Evolutionary conservation across 805 yeast genomes (phyloP).

Genomic region (Starmerella stellata): DNA sequence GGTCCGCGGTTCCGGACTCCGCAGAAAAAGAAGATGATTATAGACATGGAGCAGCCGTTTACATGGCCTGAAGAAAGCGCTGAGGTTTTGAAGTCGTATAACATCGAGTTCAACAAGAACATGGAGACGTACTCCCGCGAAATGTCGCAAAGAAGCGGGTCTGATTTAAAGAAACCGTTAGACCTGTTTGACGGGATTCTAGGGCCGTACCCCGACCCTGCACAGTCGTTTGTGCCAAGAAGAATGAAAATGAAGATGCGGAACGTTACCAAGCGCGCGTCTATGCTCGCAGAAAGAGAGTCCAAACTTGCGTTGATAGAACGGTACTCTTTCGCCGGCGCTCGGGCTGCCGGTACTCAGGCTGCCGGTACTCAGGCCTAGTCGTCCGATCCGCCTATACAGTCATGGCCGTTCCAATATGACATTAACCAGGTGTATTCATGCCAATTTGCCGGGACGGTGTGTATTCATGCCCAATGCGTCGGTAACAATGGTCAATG

Average conservation of each 20-base stretch:
- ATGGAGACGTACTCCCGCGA: conserved; percentile 34
- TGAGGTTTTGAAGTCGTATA: conserved; percentile 22
- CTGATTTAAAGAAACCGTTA: conserved; percentile 50
- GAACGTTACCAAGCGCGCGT: conserved; percentile 29
- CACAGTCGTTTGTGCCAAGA: conserved; percentile 47
- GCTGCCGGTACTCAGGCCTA: too few species aligned
- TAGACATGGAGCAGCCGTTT: conserved; percentile 89
- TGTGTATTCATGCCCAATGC: too few species aligned
- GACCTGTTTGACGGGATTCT: conserved; percentile 58
- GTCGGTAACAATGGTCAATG: too few species aligned
- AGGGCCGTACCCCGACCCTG: conserved; percentile 40
- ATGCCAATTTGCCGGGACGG: too few species aligned
- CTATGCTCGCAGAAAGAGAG: conserved; percentile 15
- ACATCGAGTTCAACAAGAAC: conserved; percentile 11
- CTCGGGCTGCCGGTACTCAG: too few species aligned
- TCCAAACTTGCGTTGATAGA: conserved; percentile 26
- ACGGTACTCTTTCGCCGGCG: too few species aligned
- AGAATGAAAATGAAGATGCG: conserved; percentile 29
- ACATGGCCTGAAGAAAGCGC: conserved; percentile 64
- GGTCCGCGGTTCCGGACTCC: conserved; percentile 57
- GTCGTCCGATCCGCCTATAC: too few species aligned
- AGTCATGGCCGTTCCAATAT: too few species aligned
- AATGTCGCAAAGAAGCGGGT: conserved; percentile 35
- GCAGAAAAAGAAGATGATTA: conserved; percentile 87
- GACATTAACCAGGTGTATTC: too few species aligned